Percentiles rank a stretch among this genome's conserved stretches.
These are phyloP conservation scores for Rubia tinctorum DNA, from an alignment of 305 asterid genomes.

Conservation along the genomic window DNA sequence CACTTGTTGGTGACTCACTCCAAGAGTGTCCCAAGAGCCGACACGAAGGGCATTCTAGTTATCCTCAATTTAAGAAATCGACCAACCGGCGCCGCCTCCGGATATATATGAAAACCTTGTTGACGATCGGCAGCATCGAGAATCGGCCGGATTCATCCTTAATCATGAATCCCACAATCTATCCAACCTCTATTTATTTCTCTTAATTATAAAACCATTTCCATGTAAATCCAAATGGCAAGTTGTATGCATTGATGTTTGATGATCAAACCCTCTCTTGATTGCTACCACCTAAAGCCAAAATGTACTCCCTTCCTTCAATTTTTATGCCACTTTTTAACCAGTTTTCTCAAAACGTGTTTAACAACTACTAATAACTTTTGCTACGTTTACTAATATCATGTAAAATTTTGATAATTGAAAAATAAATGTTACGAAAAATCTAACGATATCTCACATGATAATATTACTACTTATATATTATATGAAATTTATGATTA, in stretches of 20 bases:
- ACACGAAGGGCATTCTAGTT: background rate
- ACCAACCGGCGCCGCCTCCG: conserved; percentile 3
- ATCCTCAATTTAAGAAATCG: background rate
- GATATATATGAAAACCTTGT: background rate
- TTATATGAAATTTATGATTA: no score
- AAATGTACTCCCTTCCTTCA: no score
- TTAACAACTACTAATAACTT: no score
- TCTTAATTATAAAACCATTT: background rate
- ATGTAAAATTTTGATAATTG: no score
- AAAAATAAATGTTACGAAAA: no score
- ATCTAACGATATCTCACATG: no score
- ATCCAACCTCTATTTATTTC: background rate
- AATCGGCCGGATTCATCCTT: background rate
- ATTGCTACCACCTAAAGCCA: background rate
- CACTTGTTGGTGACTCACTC: background rate
- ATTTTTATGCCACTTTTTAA: no score
- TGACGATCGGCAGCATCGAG: no score
- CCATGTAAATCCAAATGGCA: background rate
- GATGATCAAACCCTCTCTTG: background rate
- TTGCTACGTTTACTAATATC: no score
- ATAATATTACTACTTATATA: no score
- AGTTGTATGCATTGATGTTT: background rate
- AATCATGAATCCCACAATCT: background rate
- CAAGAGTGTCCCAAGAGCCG: background rate
- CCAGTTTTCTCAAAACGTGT: no score